Conservation (phyloP, 352 stramenopile genomes). For the Pythium vanterpoolii region DNA sequence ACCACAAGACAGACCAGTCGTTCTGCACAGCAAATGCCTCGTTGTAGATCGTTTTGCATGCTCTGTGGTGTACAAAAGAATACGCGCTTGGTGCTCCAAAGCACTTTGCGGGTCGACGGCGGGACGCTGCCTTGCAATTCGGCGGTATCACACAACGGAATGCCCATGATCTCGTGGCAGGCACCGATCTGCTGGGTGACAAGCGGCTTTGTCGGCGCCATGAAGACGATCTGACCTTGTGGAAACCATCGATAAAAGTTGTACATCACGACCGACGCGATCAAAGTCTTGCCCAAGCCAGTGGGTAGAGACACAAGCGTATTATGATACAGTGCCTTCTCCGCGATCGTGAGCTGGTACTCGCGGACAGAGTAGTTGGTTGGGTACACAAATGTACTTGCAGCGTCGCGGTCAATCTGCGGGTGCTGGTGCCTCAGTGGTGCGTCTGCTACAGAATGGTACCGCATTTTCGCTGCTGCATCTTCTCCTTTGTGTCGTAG, state of each 20-base stretch:
- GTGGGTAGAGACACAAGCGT: constrained; percentile 98
- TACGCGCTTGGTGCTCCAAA: constrained; percentile 93
- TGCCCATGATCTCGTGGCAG: constrained; percentile 94
- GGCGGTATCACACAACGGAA: constrained; percentile 84
- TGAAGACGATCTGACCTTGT: constrained; percentile 94
- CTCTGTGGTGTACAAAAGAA: constrained; percentile 99
- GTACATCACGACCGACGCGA: constrained; percentile 99
- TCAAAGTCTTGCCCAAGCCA: constrained; percentile 99
- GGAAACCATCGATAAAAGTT: constrained; percentile 99
- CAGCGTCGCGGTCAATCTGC: constrained; percentile 56
- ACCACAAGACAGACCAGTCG: constrained; percentile 96
- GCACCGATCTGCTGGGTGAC: constrained; percentile 98
- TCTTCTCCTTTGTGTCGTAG: constrained; percentile 47
- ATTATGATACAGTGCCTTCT: constrained; percentile 94
- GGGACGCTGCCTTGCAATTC: constrained; percentile 85
- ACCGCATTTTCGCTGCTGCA: constrained; percentile 46
- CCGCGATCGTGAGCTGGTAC: constrained; percentile 95
- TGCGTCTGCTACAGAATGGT: constrained; percentile 31
- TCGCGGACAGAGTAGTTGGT: constrained; percentile 90
- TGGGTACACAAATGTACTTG: constrained; percentile 82
- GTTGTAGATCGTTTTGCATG: constrained; percentile 94
- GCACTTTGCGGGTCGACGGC: constrained; percentile 52
- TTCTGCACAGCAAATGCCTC: constrained; percentile 66
- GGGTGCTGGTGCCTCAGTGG: constrained; percentile 29
- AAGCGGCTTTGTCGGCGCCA: constrained; percentile 97